Evolutionary conservation across 2,329 filamentous ascomycete genomes (phyloP), one percentile per base, ranked within the genome.

Genomic region (Fusarium newnesense): DNA sequence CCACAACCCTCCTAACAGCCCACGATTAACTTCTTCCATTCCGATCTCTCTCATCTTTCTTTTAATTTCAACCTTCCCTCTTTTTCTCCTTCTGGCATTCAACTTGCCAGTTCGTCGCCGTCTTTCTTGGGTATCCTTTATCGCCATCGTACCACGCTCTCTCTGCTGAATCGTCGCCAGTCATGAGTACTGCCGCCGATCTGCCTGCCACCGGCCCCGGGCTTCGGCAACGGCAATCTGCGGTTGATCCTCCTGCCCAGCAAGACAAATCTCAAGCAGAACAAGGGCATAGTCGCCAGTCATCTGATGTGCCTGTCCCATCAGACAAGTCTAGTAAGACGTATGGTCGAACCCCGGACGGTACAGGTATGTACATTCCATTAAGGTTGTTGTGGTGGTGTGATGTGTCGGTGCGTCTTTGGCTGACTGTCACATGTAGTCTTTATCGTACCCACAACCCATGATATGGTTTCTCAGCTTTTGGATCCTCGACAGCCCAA

Each of bases 391-490:
- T 42, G 30, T 44, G 42, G 39, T 64, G 68, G 58, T 59, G 70
- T 58, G 67, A 68, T 61, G 50, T 50, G 42, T 40, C 54, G 42
- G 43, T 60, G 43, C 32, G 60, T 46, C 43, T 64, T 76, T 65
- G 59, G 67, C 76, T 77, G 70, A 78, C 68, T 69, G 52, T 76
- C 68, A 76, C 65, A 69, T 77, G 75, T 74, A 98, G 96, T 97
- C 78, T 99, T 99, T 81, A 93, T 94, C 66, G 96, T 99, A 61
- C 96, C 96, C 53, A 92, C 94, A 71, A 99, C 96, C 64, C 95
- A 98, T 87, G 96, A 99, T 84, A 98, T 99, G 96, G 96, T 99
- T 77, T 97, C 96, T 58, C 96, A 98, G 84, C 89, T 99, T 62
- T 90, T 99, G 77, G 96, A 97, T 78, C 96, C 96, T 58, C 93